Percentiles rank a stretch among this genome's conserved stretches.
Conservation (phyloP, 352 stramenopile species). For the Globisporangium paroecandrum region DNA sequence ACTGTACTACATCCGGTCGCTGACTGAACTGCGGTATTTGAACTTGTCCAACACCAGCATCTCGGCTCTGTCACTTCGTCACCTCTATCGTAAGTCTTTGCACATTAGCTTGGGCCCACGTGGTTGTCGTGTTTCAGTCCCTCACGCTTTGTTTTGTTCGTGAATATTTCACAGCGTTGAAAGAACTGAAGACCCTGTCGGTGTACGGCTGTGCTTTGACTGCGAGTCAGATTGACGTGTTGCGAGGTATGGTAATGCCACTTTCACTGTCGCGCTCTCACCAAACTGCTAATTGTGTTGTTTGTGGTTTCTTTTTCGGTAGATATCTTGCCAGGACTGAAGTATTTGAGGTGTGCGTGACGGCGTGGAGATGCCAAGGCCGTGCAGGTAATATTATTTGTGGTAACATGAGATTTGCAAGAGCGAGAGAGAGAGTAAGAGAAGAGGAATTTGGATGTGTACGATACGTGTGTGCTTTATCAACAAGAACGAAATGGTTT, state of each 20-base stretch:
- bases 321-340: slow-evolving; percentile 53
- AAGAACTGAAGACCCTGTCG: slow-evolving; percentile 48
- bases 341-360: slow-evolving; percentile 48
- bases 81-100: slow-evolving; percentile 55
- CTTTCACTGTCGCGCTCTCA: neutral
- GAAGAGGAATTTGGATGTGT: neutral
- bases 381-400: neutral
- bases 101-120: neutral
- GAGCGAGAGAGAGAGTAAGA: neutral
- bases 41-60: slow-evolving; percentile 81
- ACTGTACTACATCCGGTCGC: slow-evolving; percentile 49
- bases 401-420: neutral
- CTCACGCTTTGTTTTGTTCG: neutral
- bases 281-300: neutral
- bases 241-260: slow-evolving; percentile 36
- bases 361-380: too few species aligned
- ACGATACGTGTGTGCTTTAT: slow-evolving; percentile 9
- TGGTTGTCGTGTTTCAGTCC: neutral
- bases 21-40: slow-evolving; percentile 57
- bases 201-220: slow-evolving; percentile 55
- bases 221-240: slow-evolving; percentile 43
- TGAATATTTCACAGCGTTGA: slow-evolving; percentile 32
- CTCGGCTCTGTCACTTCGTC: slow-evolving; percentile 57
- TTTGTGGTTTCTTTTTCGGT: neutral
- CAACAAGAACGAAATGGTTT: neutral